Conservation (phyloP, 2,329 filamentous ascomycete genomes). For the Xylogone sp. region DNA sequence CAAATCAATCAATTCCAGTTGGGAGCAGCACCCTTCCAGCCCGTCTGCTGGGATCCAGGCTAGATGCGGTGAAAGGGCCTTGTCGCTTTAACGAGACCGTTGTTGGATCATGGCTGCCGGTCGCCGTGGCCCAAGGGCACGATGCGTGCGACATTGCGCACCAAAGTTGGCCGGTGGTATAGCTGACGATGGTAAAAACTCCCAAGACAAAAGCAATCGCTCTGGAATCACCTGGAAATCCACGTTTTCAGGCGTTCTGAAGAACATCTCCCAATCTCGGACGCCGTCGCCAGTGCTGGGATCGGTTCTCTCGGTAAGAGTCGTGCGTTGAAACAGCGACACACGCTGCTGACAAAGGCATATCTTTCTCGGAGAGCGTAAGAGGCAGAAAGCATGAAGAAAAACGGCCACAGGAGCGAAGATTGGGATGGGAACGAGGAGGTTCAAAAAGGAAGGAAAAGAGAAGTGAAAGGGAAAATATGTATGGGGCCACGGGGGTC, state of each 20-base stretch:
- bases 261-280: background rate
- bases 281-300: constrained; percentile 6
- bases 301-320: constrained; percentile 5
- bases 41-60: background rate
- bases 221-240: background rate
- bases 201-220: background rate
- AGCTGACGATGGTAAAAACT: background rate
- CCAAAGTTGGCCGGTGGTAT: background rate
- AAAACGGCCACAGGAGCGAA: background rate
- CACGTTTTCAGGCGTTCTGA: too few species aligned
- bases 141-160: too few species aligned
- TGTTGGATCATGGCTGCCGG: background rate
- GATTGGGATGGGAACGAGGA: constrained; percentile 3
- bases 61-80: constrained; percentile 13
- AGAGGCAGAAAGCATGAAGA: background rate
- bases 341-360: constrained; percentile 2
- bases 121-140: background rate
- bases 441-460: too few species aligned
- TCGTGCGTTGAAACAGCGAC: constrained; percentile 11
- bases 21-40: too few species aligned
- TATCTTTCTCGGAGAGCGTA: constrained; percentile 1
- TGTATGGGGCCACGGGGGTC: constrained; percentile 5
- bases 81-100: constrained; percentile 16
- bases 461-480: constrained; percentile 3
- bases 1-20: too few species aligned